Evolutionary conservation across 495 filamentous ascomycete species (phyloP), one percentile per base, ranked within the genome.

Genomic region (Tuber microsphaerosporum): DNA sequence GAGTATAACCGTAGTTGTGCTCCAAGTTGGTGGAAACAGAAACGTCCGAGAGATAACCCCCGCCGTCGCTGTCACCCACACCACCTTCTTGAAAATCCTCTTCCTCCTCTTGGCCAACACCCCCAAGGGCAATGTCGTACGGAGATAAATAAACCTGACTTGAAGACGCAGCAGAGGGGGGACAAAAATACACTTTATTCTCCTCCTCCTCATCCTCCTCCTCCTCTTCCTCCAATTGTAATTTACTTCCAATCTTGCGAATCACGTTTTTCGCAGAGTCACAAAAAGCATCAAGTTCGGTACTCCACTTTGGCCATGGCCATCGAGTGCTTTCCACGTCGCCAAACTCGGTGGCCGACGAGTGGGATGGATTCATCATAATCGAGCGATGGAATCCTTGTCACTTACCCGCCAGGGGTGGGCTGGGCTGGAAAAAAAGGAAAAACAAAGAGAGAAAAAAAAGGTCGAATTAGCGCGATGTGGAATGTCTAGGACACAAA

Each of bases 211-310:
- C 72, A 75, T 43, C 42, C 9, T 43, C 72, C 56, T 79, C 75
- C 45, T 77, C 76, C 71, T 78, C 70, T 48, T 79, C 76, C 69
- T 79, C 77, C 69, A 73, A 71, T 74, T 79, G 77, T 71, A 79
- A 79, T 79, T 79, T 73, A 77, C 77, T 79, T 73, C 77, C 77
- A 44, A 79, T 70, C 76, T 79, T 71, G 75, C 77, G 77, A 79
- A 79, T 79, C 74, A 79, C 77, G 73, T 61, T 79, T 79, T 79
- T 79, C 37, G 77, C 77, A 77, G 77, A 79, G 78, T 75, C 56
- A 74, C 76, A 79, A 46, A 79, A 78, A 45, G 76, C 77, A 73
- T 78, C 77, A 70, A 79, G 45, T 77, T 79, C 77, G 44, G 76
- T 79, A 61, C 77, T 79, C 77, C 77, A 79, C 77, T 79, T 79